Evolutionary conservation across 2,329 filamentous ascomycete genomes (phyloP), one percentile per base, ranked within the genome.

Genomic region (Aspergillus hortae): DNA sequence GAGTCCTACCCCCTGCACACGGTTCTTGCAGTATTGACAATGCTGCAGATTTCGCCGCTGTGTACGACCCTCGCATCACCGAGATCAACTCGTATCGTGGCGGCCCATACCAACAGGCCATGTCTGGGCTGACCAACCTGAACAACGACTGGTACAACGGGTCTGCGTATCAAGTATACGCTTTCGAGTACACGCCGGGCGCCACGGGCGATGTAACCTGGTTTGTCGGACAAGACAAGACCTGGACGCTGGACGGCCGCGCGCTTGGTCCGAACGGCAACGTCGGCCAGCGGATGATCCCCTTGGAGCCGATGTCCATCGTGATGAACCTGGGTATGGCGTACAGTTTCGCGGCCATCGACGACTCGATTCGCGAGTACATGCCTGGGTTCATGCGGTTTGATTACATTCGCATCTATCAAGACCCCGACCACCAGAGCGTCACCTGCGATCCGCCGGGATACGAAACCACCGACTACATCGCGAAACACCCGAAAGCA

Each of bases 251-350:
- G 49, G 77, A 83, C 54, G 80, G 72, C 30, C 73, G 80, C 36
- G 76, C 86, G 2, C 71, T 87, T 14, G 81, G 85, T 4, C 82
- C 85, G 1, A 89, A 88, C 56, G 87, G 86, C 52, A 89, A 89
- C 62, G 72, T 89, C 51, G 86, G 84, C 6, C 81, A 86, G 59
- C 76, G 86, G 57, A 69, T 80, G 17, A 81, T 89, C 47, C 84
- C 86, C 0, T 73, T 83, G 58, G 86, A 89, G 63, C 87, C 87
- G 2, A 79, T 89, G 82, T 66, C 83, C 1, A 70, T 89, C 15
- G 76, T 89, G 59, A 77, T 84, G 72, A 89, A 89, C 63, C 81
- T 88, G 61, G 87, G 86, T 61, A 87, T 89, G 81, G 85, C 82
- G 4, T 77, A 78, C 61, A 82, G 80, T 67, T 89, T 89, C 67